Base-by-base conservation (phyloP, 192 early-diverging fungal species). In the Backusella parvicylindrica region DNA sequence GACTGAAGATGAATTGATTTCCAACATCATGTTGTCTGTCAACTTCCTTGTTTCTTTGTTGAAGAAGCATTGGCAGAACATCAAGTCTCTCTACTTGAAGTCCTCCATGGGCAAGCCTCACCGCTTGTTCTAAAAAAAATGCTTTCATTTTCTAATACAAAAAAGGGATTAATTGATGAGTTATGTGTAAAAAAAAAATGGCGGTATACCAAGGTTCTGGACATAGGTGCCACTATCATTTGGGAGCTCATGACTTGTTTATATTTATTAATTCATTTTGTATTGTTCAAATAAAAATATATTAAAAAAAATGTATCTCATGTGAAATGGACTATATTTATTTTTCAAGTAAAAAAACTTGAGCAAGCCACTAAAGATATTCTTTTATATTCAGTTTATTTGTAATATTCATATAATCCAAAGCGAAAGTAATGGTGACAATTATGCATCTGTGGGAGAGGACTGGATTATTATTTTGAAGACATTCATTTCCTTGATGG, bases 51-150 rank as follows among this genome's bases (percentile, higher is more conserved):
- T 98, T 38, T 97, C 96, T 60, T 86, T 98, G 74, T 88, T 98
- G 78, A 98, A 98, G 94, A 98, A 97, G 91, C 91, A 96, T 92
- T 98, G 97, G 97, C 97, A 98, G 86, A 98, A 98, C 93, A 92
- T 98, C 86, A 95, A 92, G 89, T 96, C 96, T 77, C 88, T 98
- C 76, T 97, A 92, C 93, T 90, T 98, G 91, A 98, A 97, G 94
- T 93, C 90, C 78, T 92, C 93, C 79, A 98, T 98, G 96, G 95
- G 95, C 88, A 95, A 95, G 87, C 94, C 94, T 74, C 82, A 92
- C 79, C 94, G 93, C 78, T 86, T 96, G 72, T 94, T 92, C 91
- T 96, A 92, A 91, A 30, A 30, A 21, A 28, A 21, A 21, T 18
- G 7, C 0, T 36, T 67, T 32, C 18, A 8, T 36, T 7, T 41